These are phyloP conservation scores for Digitaria exilis DNA, from an alignment of 202 grass and related monocot genomes.

Conservation along the genomic window DNA sequence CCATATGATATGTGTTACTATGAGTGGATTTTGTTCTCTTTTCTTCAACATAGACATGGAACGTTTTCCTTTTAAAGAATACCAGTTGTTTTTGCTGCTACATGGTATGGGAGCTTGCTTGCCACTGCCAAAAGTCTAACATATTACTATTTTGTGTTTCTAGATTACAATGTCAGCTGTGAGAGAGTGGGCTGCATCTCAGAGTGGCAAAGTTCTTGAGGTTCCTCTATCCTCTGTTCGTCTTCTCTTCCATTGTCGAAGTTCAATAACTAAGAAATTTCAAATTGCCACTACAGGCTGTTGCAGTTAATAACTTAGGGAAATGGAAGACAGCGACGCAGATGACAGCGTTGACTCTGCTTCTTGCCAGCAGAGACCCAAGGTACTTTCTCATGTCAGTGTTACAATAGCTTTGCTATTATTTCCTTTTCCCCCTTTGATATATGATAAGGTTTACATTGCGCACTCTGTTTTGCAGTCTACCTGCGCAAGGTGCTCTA, in stretches of 20 bases:
- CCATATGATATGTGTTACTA: constrained; percentile 21
- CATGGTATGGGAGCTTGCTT: constrained; percentile 2
- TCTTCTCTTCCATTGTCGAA: constrained; percentile 2
- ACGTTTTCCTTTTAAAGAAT: constrained; percentile 12
- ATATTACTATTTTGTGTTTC: constrained; percentile 23
- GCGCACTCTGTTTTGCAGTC: constrained; percentile 44
- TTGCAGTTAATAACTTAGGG: constrained; percentile 91
- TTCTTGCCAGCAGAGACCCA: constrained; percentile 85
- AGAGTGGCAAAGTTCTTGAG: constrained; percentile 88
- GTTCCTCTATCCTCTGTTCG: constrained; percentile 45
- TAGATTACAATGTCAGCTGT: constrained; percentile 99
- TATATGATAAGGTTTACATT: not conserved
- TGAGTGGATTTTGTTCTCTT: not conserved
- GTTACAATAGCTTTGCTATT: not conserved
- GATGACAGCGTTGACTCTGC: constrained; percentile 83
- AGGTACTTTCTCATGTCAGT: constrained; percentile 41
- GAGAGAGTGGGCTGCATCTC: constrained; percentile 96
- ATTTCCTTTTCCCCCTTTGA: constrained; percentile 1
- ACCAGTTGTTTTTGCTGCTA: not conserved
- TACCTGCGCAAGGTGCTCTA: constrained; percentile 55
- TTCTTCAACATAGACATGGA: not conserved
- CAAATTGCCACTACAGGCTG: constrained; percentile 58
- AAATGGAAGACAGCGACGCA: constrained; percentile 97
- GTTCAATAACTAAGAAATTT: constrained; percentile 17
- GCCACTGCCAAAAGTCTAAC: constrained; percentile 1